Percentiles rank a stretch among this genome's conserved stretches.
These are phyloP conservation scores for Ceratobasidium papillatum DNA, from an alignment of 1,284 basidiomycete genomes.

Conservation along the genomic window DNA sequence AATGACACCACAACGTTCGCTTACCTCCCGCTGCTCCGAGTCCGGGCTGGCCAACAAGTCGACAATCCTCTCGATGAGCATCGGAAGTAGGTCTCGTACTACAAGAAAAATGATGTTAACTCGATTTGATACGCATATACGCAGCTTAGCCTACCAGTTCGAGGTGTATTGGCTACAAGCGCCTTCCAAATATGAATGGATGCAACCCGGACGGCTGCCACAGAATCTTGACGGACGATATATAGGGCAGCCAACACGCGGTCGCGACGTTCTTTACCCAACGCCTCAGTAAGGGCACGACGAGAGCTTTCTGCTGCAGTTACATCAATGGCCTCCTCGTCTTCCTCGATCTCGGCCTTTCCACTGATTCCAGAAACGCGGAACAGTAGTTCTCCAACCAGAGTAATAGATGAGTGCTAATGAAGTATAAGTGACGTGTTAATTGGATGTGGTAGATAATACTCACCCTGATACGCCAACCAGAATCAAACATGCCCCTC, in stretches of 20 bases:
- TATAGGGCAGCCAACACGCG: constrained; percentile 92
- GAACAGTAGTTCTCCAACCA: constrained; percentile 96
- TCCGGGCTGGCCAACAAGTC: constrained; percentile 80
- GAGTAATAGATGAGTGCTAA: constrained; percentile 92
- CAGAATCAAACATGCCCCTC: constrained; percentile 91
- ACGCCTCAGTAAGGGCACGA: constrained; percentile 84
- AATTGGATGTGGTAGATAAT: not conserved
- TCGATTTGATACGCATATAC: not conserved
- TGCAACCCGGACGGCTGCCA: constrained; percentile 88
- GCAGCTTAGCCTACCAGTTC: constrained; percentile 65
- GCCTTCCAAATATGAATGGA: constrained; percentile 99
- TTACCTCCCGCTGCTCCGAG: constrained; percentile 89
- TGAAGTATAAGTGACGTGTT: constrained; percentile 38
- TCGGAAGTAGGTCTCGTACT: constrained; percentile 94
- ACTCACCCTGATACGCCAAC: constrained; percentile 92
- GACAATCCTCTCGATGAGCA: constrained; percentile 82
- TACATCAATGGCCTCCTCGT: constrained; percentile 68
- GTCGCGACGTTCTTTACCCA: constrained; percentile 90
- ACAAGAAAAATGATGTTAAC: constrained; percentile 48
- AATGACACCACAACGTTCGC: constrained; percentile 27
- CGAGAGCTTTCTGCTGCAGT: constrained; percentile 79
- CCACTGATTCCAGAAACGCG: constrained; percentile 97
- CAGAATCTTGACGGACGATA: constrained; percentile 93
- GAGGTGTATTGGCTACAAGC: constrained; percentile 88
- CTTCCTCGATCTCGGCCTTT: constrained; percentile 88